Evolutionary conservation across 75 land plant species (phyloP), one percentile per base, ranked within the genome.

Genomic region (Gnetum montanum): DNA sequence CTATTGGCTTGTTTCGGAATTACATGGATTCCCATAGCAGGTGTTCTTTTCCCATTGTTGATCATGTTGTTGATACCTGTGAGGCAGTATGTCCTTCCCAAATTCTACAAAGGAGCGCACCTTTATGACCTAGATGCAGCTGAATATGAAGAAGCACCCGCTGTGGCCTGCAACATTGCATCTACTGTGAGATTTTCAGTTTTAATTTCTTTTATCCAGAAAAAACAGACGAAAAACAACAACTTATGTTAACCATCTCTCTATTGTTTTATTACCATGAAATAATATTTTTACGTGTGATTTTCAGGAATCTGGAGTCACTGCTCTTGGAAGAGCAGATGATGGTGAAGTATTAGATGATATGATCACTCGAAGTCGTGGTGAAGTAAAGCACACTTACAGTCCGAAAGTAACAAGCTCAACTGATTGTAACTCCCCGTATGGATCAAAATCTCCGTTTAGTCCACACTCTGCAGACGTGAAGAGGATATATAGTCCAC

Each of bases 1-100:
- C 60, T 91, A 66, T 59, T 79, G n/a, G 58, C 51, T n/a, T 83
- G 86, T 56, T 83, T 79, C 44, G 83, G 83, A 20, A 57, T 79
- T 7, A 87, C 97, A 27, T 87, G 88, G 92, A 67, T 91, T 34
- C 97, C 97, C 18, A 68, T 87, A 20, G 97, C 94, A n/a, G 97
- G 97, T 10, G 88, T 91, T 16, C 64, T 91, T 41, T 91, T 91
- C 34, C 97, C 97, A 30, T 30, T 91, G 45, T 63, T 87, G 71
- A 87, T 91, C 60, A 83, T 91, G 93, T 80, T 83, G 27, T 54
- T 91, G 25, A 74, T 91, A 37, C 97, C 97, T 15, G 76, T 73
- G 1, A 71, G 97, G 12, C 93, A 84, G 47, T 84, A 77, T 57
- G 24, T 87, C 13, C 69, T 91, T 22, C 88, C 97, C 58, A 78